Conservation (phyloP, 331 rosid species). For the Saraca asoca region DNA sequence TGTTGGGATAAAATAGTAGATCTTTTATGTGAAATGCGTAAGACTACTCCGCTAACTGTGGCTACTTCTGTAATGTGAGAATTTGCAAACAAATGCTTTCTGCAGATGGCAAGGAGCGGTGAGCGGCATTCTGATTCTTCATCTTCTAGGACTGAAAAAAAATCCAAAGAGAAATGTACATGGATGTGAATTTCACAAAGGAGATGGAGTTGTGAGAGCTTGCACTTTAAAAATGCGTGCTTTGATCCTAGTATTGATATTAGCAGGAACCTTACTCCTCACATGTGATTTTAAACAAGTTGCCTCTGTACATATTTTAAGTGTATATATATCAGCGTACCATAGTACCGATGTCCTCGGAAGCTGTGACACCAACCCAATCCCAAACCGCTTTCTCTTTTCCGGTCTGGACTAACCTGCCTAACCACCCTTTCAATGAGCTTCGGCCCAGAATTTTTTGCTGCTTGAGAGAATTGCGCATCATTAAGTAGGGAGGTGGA, state of each 20-base stretch:
- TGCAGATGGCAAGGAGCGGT: constrained; percentile 69
- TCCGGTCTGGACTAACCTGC: constrained; percentile 20
- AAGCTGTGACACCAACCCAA: constrained; percentile 12
- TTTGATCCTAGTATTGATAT: constrained; percentile 25
- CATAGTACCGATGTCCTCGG: constrained; percentile 41
- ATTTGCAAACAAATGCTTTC: constrained; percentile 16
- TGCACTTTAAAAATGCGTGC: constrained; percentile 48
- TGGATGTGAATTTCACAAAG: constrained; percentile 66
- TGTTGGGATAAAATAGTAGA: background rate
- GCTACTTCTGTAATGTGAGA: background rate
- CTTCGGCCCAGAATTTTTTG: constrained; percentile 16
- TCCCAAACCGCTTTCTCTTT: background rate
- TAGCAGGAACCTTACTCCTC: constrained; percentile 34
- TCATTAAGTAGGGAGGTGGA: constrained; percentile 22
- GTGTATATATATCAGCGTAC: constrained; percentile 24
- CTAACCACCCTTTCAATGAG: constrained; percentile 1
- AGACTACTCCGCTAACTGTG: background rate
- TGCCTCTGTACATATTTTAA: constrained; percentile 55
- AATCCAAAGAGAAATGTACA: constrained; percentile 84
- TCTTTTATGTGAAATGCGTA: constrained; percentile 18
- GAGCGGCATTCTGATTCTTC: constrained; percentile 48
- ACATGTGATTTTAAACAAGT: constrained; percentile 44
- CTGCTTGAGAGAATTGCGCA: constrained; percentile 16
- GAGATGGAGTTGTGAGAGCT: constrained; percentile 32
- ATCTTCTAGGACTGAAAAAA: constrained; percentile 66